A percentile compares a stretch with the other conserved stretches of the same genome.
Conservation (phyloP, 2,329 filamentous ascomycete genomes). For the Monilinia fructicola region DNA sequence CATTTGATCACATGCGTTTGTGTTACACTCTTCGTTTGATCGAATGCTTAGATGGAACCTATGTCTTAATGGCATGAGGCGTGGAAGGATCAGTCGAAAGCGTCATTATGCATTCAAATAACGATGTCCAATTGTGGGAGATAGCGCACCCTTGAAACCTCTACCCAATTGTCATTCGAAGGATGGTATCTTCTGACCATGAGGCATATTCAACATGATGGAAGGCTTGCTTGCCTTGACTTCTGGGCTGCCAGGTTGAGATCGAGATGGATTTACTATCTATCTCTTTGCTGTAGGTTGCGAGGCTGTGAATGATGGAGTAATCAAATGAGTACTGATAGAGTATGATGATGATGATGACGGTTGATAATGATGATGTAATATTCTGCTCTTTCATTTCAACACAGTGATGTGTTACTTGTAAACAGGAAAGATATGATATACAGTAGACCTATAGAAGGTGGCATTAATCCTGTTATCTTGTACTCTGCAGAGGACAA, state of each 20-base stretch:
- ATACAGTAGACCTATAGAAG: not conserved
- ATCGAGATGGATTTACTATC: not conserved
- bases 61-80: conserved; percentile 2
- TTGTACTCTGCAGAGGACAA: too few relatives aligned
- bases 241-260: not conserved
- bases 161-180: not conserved
- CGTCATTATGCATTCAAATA: not conserved
- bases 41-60: not conserved
- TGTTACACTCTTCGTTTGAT: conserved; percentile 9
- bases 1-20: not conserved
- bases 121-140: not conserved
- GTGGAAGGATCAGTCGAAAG: conserved; percentile 12
- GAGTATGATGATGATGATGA: conserved; percentile 6
- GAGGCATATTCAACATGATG: not conserved
- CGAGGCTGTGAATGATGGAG: not conserved
- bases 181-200: conserved; percentile 7
- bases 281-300: not conserved
- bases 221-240: not conserved
- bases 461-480: not conserved
- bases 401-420: not conserved
- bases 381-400: not conserved
- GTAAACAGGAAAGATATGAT: not conserved
- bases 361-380: conserved; percentile 3
- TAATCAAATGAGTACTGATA: not conserved
- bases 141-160: not conserved